These are phyloP conservation scores for Papilionanthe hybrid DNA, from an alignment of 116 monocot genomes.

Conservation along the genomic window DNA sequence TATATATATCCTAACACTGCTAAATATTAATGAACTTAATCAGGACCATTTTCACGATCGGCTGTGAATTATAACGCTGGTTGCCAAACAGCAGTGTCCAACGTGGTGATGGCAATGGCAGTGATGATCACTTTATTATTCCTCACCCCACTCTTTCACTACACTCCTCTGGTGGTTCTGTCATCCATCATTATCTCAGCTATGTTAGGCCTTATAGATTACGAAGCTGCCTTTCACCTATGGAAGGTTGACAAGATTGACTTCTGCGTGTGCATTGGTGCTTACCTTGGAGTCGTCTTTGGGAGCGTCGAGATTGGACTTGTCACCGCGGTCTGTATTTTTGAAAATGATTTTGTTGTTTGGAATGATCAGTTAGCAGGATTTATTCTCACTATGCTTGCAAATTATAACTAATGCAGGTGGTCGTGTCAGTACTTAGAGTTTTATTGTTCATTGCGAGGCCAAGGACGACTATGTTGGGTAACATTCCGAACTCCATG, in stretches of 20 bases:
- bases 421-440: conserved; percentile 65
- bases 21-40: neutral
- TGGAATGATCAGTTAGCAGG: neutral
- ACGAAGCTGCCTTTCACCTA: conserved; percentile 54
- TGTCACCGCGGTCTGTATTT: conserved; percentile 47
- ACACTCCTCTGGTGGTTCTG: conserved; percentile 88
- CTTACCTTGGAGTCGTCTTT: conserved; percentile 87
- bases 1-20: neutral
- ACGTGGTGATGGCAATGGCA: conserved; percentile 76
- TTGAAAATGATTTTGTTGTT: neutral
- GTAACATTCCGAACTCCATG: conserved; percentile 87
- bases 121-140: conserved; percentile 84
- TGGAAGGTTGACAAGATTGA: conserved; percentile 94
- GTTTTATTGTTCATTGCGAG: conserved; percentile 81
- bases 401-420: conserved; percentile 30
- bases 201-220: conserved; percentile 85
- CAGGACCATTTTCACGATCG: conserved; percentile 58
- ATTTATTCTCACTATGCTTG: neutral
- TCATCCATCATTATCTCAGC: conserved; percentile 88
- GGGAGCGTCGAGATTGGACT: conserved; percentile 82
- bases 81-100: conserved; percentile 87
- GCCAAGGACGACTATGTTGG: conserved; percentile 71
- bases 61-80: conserved; percentile 97
- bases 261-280: conserved; percentile 71
- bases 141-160: conserved; percentile 81